Evolutionary conservation across 768 basidiomycete genomes (phyloP), one percentile per base, ranked within the genome.

Genomic region (Psilocybe tampanensis): DNA sequence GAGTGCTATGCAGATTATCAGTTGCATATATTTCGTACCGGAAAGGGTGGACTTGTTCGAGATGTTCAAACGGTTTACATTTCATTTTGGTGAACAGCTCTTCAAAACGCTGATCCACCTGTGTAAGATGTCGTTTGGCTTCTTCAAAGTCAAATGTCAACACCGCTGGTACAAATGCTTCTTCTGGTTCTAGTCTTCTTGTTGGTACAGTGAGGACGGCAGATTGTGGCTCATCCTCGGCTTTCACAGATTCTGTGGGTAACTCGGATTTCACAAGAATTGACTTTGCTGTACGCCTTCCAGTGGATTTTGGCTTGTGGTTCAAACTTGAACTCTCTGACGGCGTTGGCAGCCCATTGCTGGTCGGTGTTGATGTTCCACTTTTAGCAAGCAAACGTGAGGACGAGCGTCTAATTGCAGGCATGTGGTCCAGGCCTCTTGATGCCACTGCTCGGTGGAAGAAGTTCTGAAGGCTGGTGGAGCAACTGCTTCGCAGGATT

Each of bases 31-130:
- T 73, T 58, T 68, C 33, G n/a, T n/a, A 90, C 90, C 85, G 80
- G 70, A 94, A 95, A 1, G 93, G 92, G 68, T 94, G 90, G n/a
- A 94, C 80, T 36, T 76, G 75, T 65, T 92, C 88, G 17, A 89
- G 77, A 9, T 82, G 76, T 65, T 91, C 84, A 68, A 85, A 97
- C 1, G 94, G 93, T 60, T 82, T 87, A 72, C 92, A 95, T 41
- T 74, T 74, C 65, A 91, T 71, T 48, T 79, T 76, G 22, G 70
- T 62, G 70, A 95, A 94, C 9, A 95, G 58, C 36, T 82, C 80
- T 50, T 76, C 74, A 71, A 95, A 97, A 3, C 94, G 85, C 11
- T 75, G 66, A 64, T 95, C 94, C 7, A 77, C 80, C 2, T 61
- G 53, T 54, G 86, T 82, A 29, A 95, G 81, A 66, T 95, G 92